phyloP scores from a whole-genome alignment of 2,329 filamentous ascomycete genomes.

The Fusarium paranaense region DNA sequence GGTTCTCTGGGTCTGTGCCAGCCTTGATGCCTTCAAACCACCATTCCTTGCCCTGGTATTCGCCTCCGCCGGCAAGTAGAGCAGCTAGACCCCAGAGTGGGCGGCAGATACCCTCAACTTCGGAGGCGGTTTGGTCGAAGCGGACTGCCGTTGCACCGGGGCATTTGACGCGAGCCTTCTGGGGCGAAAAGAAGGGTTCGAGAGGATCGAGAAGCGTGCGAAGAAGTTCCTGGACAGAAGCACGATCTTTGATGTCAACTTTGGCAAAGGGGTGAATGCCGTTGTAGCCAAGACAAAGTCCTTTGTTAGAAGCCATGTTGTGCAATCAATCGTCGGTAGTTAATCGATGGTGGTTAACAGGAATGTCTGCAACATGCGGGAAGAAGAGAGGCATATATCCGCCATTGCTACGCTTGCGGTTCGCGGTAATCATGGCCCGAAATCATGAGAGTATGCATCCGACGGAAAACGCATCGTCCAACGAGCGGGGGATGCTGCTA shows the following conservation, averaged over 20 bases:
- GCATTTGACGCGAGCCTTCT: slow-evolving; percentile 73
- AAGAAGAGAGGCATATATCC: slow-evolving; percentile 10
- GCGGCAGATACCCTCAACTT: slow-evolving; percentile 80
- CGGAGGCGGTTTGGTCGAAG: slow-evolving; percentile 81
- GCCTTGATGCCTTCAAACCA: slow-evolving; percentile 76
- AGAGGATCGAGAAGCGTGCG: slow-evolving; percentile 76
- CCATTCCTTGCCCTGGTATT: slow-evolving; percentile 71
- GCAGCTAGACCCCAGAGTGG: slow-evolving; percentile 82
- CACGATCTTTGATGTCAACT: slow-evolving; percentile 61
- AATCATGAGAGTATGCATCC: slow-evolving; percentile 10
- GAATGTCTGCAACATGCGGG: not conserved
- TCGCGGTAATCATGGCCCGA: slow-evolving; percentile 20
- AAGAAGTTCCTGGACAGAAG: slow-evolving; percentile 71
- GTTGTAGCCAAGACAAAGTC: slow-evolving; percentile 60
- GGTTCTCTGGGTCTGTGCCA: slow-evolving; percentile 75
- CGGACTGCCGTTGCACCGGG: slow-evolving; percentile 78
- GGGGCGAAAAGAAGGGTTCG: slow-evolving; percentile 76
- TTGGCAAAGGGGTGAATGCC: slow-evolving; percentile 67
- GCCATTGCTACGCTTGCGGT: slow-evolving; percentile 7
- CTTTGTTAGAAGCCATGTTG: slow-evolving; percentile 35
- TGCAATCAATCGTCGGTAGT: not conserved
- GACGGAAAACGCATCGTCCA: slow-evolving; percentile 4
- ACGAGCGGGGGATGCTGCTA: slow-evolving; percentile 16
- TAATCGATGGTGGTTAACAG: not conserved
- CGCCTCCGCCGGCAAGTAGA: slow-evolving; percentile 74